Evolutionary conservation across 768 basidiomycete genomes (phyloP), one percentile per base, ranked within the genome.

Genomic region (Daedaleopsis sinensis): DNA sequence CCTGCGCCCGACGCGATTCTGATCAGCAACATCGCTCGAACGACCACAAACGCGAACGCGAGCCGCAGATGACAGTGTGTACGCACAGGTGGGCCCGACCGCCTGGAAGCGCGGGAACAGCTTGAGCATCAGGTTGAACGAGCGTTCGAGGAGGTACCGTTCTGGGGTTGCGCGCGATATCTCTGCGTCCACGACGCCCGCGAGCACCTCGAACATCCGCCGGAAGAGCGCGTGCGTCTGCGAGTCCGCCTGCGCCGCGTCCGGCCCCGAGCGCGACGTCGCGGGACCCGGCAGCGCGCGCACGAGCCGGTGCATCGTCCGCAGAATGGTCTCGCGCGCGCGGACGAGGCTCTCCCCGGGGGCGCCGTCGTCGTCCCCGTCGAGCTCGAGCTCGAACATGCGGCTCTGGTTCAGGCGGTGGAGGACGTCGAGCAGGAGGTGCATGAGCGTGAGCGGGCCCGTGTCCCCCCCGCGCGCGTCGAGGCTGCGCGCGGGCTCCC

Each of bases 121-220:
- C 48, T 63, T 63, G 47, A 54, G 52, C 61, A 63, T 63, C 4
- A 63, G 18, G 16, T 63, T 57, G 47, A 63, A 58, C 27, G 61
- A 52, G 0, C 61, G 61, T 46, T 63, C 61, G 21, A 51, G 56
- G 13, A 63, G 35, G 52, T 54, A 39, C 0, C 43, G 47, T 15
- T 52, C 52, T 0, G 61, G 27, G 9, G 44, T 32, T 0, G 52
- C 18, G 10, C 52, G 56, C 7, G 15, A 39, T 5, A 32, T 46
- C 16, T 57, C 61, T 5, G 52, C 46, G 23, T 54, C 36, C 15
- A 63, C 32, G 2, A 58, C 57, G 6, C 52, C 55, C 4, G 61
- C 46, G 8, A 63, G 57, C 13, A 63, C 57, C 11, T 54, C 57
- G 16, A 63, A 63, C 19, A 57, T 58, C 47, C 61, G 24, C 3